Evolutionary conservation across 805 yeast species (phyloP).

Genomic region (Metschnikowia amazonensis): DNA sequence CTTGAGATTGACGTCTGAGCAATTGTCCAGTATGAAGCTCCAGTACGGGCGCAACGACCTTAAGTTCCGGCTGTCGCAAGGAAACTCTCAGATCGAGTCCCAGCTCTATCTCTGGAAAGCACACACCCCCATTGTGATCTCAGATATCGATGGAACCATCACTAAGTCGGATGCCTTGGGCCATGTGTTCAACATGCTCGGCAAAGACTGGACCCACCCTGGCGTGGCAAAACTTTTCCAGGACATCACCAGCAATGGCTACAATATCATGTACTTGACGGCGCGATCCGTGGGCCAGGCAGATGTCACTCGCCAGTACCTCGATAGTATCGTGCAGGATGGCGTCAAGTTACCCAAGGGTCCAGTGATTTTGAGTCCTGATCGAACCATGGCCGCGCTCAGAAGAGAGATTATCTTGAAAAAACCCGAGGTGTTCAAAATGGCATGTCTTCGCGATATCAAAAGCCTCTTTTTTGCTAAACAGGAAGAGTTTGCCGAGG

Average conservation of each 20-base stretch:
- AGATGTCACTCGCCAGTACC: constrained; percentile 81
- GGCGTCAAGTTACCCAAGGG: constrained; percentile 73
- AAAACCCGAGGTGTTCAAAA: constrained; percentile 97
- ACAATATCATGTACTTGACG: constrained; percentile 88
- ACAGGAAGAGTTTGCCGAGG: constrained; percentile 6
- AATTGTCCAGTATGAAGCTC: constrained; percentile 67
- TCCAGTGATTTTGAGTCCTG: constrained; percentile 93
- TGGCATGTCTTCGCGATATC: constrained; percentile 92
- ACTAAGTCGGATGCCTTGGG: constrained; percentile 98
- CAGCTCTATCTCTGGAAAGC: constrained; percentile 81
- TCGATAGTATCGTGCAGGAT: constrained; percentile 70
- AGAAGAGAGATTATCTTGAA: constrained; percentile 87
- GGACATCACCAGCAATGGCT: constrained; percentile 86
- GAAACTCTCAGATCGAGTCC: constrained; percentile 71
- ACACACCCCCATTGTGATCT: constrained; percentile 84
- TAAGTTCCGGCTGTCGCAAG: constrained; percentile 75
- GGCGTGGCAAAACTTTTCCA: constrained; percentile 90
- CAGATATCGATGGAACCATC: constrained; percentile 97
- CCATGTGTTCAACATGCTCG: constrained; percentile 88
- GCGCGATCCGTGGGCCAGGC: constrained; percentile 96
- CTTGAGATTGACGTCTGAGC: constrained; percentile 85
- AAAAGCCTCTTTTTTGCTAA: constrained; percentile 55
- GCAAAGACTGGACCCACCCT: constrained; percentile 96
- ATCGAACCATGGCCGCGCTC: constrained; percentile 92
- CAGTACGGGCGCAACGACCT: constrained; percentile 77